phyloP scores from a whole-genome alignment of 73 alveolate species.

The Paramecium caudatum region DNA sequence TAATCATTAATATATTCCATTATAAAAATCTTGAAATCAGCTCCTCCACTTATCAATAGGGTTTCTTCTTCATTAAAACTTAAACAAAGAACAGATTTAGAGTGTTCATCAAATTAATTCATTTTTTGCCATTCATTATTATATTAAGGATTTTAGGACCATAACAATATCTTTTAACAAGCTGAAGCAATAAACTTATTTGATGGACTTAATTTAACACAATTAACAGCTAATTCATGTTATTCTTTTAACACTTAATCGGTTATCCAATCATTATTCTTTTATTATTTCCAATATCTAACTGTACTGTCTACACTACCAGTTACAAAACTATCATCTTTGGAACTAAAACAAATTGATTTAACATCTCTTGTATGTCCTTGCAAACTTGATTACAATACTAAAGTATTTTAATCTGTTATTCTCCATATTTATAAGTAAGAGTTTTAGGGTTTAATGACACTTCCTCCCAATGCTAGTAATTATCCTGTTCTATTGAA shows the following conservation, averaged over 20 bases:
- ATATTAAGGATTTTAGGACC: no score
- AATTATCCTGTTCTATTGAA: not conserved
- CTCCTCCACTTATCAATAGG: not conserved
- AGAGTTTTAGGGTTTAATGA: no score
- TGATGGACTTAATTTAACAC: no score
- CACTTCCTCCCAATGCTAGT: no score
- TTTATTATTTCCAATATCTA: not conserved
- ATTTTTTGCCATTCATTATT: no score
- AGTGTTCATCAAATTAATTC: no score
- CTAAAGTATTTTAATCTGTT: not conserved
- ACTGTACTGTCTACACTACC: not conserved
- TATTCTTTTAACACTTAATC: not conserved
- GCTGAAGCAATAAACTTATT: no score
- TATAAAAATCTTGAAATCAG: not conserved
- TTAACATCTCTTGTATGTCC: not conserved
- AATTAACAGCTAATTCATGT: no score
- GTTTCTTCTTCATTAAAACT: not conserved
- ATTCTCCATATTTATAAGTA: not conserved
- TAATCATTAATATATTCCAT: not conserved
- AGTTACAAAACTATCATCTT: not conserved
- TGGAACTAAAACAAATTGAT: not conserved
- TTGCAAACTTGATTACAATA: not conserved
- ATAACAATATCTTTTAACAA: no score
- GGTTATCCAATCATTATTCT: not conserved
- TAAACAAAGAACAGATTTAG: not conserved